Base-by-base conservation (phyloP, 164 flowering plant species). In the Litsea cubeba region DNA sequence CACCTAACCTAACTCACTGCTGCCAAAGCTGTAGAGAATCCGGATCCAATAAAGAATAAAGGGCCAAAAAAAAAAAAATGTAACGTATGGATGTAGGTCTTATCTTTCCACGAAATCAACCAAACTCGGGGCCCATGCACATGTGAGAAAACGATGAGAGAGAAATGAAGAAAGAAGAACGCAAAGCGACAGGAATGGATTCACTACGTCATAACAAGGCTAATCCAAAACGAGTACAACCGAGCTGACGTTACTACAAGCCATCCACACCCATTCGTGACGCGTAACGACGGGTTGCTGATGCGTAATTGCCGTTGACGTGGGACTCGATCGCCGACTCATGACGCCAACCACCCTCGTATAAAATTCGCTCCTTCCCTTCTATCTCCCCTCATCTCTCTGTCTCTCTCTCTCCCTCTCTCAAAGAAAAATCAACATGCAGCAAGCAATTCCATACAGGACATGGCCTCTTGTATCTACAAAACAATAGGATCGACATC, bases 391-490 rank as follows among this genome's bases (percentile, higher is more conserved):
- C 62, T 65, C 46, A 50, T 12, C 14, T 18, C 75, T 22, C 68
- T 62, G 25, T 26, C 69, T 65, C 50, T 5, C 65, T 10, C 60
- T 32, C 22, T 1, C n/a, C n/a, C 18, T 2, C n/a, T 12, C 60
- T 54, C 60, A 14, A 17, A 46, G 50, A 32, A 32, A 35, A 32
- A 20, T 35, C 35, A 60, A 71, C 46, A 86, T 86, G 91, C 90
- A 87, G 18, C 81, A 90, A 50, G 91, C 89, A 50, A 79, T 87
- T 5, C 88, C 93, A 35, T 86, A 86, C 83, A 82, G 81, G 30
- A 65, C 84, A 46, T 87, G 89, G 89, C 57, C 18, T 18, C 81
- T 83, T 0, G 7, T 57, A 5, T 65, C 79, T 51, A 3, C 71
- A 49, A n/a, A 40, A 26, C 79, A 8, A 35, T 30, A 5, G 51